Base-by-base conservation (phyloP, 768 basidiomycete genomes). In the Mycena indigotica region DNA sequence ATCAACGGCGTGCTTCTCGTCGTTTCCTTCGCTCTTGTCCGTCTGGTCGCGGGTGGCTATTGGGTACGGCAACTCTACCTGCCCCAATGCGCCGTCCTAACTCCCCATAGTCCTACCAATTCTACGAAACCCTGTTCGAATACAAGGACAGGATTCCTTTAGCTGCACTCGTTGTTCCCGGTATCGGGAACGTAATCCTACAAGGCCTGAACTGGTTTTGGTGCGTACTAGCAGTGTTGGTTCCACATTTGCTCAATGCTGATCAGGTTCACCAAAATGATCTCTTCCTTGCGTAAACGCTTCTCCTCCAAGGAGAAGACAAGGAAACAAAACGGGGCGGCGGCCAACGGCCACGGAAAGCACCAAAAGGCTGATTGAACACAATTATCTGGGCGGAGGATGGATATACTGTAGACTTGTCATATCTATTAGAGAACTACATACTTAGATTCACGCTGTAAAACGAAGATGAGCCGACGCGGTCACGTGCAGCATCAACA, bases 141-240 rank as follows among this genome's bases (percentile, higher is more conserved):
- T 81, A 83, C n/a, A 77, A 83, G 50, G 72, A 79, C 52, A 68
- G 84, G 35, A 76, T 92, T 28, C 79, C 87, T 2, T 58, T 78
- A 41, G 55, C 75, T 26, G 84, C 86, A 56, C 66, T 82, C 16
- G 39, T 79, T 30, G 72, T 84, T 21, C 88, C 84, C 55, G 78
- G 80, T 1, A 40, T 67, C 4, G 88, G 85, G 17, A 92, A 91
- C 65, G 55, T 89, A 29, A 66, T 85, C 29, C 75, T 95, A 10
- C 86, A 92, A 64, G 75, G 77, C 3, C 75, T 95, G 23, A 95
- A 95, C 70, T 85, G 86, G 79, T 78, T 87, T 65, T 93, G 91
- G 91, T 91, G 46, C n/a, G 81, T 30, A 32, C 39, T 21, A 38
- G 13, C 25, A 50, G 5, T 46, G n/a, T 30, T n/a, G 13, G 44